phyloP scores from a whole-genome alignment of 2,329 filamentous ascomycete genomes.

The Emergomyces pasteurianus region DNA sequence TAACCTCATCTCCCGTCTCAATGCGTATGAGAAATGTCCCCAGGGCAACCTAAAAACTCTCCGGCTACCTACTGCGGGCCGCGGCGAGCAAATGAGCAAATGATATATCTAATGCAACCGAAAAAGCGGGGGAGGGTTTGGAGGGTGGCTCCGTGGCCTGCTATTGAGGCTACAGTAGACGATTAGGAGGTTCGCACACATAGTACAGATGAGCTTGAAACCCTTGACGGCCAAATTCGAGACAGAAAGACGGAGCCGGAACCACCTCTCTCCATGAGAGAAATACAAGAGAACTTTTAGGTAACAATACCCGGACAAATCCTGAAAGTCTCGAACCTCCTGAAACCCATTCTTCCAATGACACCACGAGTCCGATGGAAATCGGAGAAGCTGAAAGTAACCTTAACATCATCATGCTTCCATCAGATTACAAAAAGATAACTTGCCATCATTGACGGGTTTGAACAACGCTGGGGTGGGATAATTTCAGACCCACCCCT shows the following conservation, averaged over 20 bases:
- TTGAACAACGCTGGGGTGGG: background rate
- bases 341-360: background rate
- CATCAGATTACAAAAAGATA: background rate
- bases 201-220: background rate
- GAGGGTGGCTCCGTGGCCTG: background rate
- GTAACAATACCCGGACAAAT: background rate
- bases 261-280: background rate
- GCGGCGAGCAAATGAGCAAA: background rate
- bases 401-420: background rate
- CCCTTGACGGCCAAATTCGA: background rate
- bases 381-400: background rate
- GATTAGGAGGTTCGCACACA: background rate
- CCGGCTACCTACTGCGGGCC: background rate
- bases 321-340: background rate
- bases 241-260: background rate
- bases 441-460: background rate
- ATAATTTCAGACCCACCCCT: background rate
- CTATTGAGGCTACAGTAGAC: background rate
- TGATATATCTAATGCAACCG: background rate
- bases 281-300: background rate
- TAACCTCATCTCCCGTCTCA: background rate
- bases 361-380: background rate
- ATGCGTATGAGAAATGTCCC: background rate
- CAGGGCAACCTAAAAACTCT: background rate
- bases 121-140: background rate